Percentiles rank a stretch among this genome's conserved stretches.
Evolutionary conservation across 768 basidiomycete genomes (phyloP).

Genomic region (Multifurca ochricompacta): DNA sequence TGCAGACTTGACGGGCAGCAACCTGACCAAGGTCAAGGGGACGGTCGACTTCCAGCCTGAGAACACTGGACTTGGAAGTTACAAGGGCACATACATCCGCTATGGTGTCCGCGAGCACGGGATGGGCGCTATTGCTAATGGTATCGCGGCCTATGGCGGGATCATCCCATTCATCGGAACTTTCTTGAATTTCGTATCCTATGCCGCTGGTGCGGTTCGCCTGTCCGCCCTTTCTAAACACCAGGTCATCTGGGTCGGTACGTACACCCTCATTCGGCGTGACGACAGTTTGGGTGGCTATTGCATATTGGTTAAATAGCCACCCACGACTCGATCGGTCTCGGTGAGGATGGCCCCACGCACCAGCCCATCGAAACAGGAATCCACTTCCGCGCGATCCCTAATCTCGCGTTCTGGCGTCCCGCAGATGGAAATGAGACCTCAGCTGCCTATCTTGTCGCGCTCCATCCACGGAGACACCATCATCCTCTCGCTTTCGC

Average conservation of each 20-base stretch:
- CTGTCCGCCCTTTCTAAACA: conserved; percentile 83
- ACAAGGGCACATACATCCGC: conserved; percentile 85
- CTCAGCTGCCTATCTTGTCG: conserved; percentile 82
- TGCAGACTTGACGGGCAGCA: conserved; percentile 87
- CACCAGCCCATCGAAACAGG: conserved; percentile 93
- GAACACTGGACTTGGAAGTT: conserved; percentile 73
- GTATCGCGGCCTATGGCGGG: conserved; percentile 81
- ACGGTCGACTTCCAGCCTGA: conserved; percentile 90
- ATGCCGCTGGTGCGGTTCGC: conserved; percentile 88
- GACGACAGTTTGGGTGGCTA: neutral
- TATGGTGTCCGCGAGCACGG: conserved; percentile 97
- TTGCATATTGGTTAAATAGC: conserved; percentile 35
- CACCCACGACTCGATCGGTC: conserved; percentile 92
- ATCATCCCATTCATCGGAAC: conserved; percentile 89
- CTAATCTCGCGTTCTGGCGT: conserved; percentile 89
- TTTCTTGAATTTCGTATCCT: conserved; percentile 93
- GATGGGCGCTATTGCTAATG: conserved; percentile 95
- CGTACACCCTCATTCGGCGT: conserved; percentile 27
- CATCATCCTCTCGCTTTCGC: conserved; percentile 79
- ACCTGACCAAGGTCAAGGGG: conserved; percentile 80
- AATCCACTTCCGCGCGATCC: conserved; percentile 78
- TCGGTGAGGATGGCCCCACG: conserved; percentile 91
- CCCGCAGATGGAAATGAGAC: conserved; percentile 96
- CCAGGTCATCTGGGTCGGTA: conserved; percentile 90
- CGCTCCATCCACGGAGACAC: conserved; percentile 69